Evolutionary conservation across 495 filamentous ascomycete species (phyloP).

Genomic region (Podospora comata): DNA sequence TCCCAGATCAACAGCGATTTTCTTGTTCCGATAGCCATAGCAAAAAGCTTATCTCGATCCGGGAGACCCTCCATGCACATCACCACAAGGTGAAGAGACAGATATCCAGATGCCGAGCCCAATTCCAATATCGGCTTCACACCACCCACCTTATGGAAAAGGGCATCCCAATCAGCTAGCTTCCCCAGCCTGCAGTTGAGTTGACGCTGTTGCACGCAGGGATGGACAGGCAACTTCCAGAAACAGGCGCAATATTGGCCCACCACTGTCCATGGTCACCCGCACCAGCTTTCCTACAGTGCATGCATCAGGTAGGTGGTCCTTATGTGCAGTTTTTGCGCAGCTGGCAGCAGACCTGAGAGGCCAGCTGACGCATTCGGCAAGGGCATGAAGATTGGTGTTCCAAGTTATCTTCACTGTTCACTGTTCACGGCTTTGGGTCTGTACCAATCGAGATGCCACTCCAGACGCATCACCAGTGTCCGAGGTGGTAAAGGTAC

Average conservation of each 20-base stretch:
- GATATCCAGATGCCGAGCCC: not conserved
- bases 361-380: slow-evolving; percentile 14
- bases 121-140: not conserved
- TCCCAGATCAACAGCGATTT: slow-evolving; percentile 1
- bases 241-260: not conserved
- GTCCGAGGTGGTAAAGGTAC: not conserved
- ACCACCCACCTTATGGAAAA: not conserved
- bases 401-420: not conserved
- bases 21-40: not conserved
- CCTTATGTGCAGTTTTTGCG: not conserved
- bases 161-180: not conserved
- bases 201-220: not conserved
- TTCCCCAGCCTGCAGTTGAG: not conserved
- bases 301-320: not conserved
- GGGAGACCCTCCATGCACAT: not conserved
- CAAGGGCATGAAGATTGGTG: slow-evolving; percentile 5
- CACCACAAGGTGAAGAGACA: not conserved
- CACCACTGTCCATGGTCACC: not conserved
- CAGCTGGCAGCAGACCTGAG: not conserved
- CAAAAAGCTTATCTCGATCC: not conserved
- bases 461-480: not conserved
- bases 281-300: slow-evolving; percentile 3
- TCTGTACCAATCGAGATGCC: slow-evolving; percentile 1
- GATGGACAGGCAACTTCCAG: not conserved
- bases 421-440: not conserved